A percentile compares a stretch with the other conserved stretches of the same genome.
phyloP scores from a whole-genome alignment of 1,139 yeast genomes.

The Sugiyamaella neomexicana region DNA sequence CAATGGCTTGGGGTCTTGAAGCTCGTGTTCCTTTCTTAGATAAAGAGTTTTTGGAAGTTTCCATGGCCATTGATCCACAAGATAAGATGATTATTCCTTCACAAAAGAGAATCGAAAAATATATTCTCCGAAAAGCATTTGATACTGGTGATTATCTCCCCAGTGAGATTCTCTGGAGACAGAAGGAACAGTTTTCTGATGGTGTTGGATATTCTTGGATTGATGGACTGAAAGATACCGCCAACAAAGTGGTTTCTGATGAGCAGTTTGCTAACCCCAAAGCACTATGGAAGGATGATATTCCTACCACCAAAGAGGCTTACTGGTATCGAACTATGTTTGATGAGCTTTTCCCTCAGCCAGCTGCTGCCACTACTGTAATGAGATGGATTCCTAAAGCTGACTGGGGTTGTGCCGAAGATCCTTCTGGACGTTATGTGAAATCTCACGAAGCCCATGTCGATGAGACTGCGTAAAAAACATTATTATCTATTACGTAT shows the following conservation, averaged over 20 bases:
- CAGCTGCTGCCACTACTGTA: constrained; percentile 93
- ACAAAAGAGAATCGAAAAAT: constrained; percentile 82
- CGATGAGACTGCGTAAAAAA: constrained; percentile 8
- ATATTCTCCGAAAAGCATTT: constrained; percentile 94
- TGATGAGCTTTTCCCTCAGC: constrained; percentile 84
- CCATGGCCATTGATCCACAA: constrained; percentile 92
- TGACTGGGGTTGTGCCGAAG: constrained; percentile 99
- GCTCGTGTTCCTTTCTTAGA: constrained; percentile 99
- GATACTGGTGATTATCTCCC: constrained; percentile 93
- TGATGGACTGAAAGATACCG: constrained; percentile 94
- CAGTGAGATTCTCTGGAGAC: constrained; percentile 96
- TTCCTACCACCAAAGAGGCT: constrained; percentile 97
- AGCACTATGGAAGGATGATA: constrained; percentile 93
- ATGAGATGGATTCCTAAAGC: constrained; percentile 99
- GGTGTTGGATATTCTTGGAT: constrained; percentile 99
- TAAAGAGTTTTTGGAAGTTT: constrained; percentile 82
- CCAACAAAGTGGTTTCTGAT: constrained; percentile 81
- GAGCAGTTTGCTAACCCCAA: constrained; percentile 88
- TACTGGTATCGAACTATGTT: constrained; percentile 98
- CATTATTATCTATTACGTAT: neutral
- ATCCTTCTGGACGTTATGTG: constrained; percentile 97
- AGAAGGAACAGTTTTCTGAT: constrained; percentile 98
- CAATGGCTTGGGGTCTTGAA: constrained; percentile 99
- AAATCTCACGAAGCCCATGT: constrained; percentile 58
- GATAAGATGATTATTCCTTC: constrained; percentile 72